Percentiles rank a stretch among this genome's conserved stretches.
Conservation (phyloP, 148 eudicot genomes). For the Nepenthes mirabilis region DNA sequence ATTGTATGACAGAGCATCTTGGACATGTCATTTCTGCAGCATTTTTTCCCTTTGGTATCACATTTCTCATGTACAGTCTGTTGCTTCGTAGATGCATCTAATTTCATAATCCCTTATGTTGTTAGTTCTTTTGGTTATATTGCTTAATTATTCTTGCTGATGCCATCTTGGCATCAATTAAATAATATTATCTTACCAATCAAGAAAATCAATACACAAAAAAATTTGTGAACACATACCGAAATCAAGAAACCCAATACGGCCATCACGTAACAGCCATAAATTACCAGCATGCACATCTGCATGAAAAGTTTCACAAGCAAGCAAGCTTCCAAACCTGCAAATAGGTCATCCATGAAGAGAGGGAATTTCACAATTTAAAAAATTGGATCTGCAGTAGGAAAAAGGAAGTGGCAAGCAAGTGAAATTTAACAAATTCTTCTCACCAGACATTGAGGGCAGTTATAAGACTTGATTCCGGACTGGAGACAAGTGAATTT, state of each 20-base stretch:
- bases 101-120: not conserved
- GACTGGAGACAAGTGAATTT: slow-evolving; percentile 74
- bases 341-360: slow-evolving; percentile 4
- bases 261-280: slow-evolving; percentile 91
- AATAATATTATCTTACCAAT: not conserved
- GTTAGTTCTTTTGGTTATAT: too few species aligned
- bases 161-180: too few species aligned
- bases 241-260: slow-evolving; percentile 94
- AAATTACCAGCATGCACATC: slow-evolving; percentile 99
- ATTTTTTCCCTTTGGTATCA: too few species aligned
- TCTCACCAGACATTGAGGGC: slow-evolving; percentile 95
- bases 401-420: not conserved
- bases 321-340: slow-evolving; percentile 99
- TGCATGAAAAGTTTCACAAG: slow-evolving; percentile 90
- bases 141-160: too few species aligned
- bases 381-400: not conserved
- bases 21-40: too few species aligned
- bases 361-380: not conserved
- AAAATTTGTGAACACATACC: slow-evolving; percentile 27
- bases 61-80: too few species aligned
- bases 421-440: not conserved
- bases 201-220: not conserved
- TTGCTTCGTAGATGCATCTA: too few species aligned
- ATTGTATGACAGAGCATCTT: too few species aligned
- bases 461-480: slow-evolving; percentile 84